Conservation (phyloP, 495 filamentous ascomycete genomes). For the Bryoglossum gracile region DNA sequence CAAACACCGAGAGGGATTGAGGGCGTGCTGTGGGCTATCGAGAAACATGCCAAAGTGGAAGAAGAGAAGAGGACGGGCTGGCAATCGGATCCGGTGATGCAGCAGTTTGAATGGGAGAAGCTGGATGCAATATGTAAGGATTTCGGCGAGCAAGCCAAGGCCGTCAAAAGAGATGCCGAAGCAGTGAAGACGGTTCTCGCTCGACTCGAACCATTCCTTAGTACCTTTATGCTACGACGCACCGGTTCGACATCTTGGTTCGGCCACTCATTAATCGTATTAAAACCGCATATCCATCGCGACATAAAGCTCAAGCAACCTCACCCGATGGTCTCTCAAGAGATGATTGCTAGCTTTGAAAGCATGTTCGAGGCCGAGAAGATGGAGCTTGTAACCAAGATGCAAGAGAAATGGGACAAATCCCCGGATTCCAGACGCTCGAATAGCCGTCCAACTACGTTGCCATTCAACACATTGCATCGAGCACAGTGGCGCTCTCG, state of each 20-base stretch:
- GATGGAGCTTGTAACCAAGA: background rate
- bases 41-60: background rate
- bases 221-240: constrained; percentile 12
- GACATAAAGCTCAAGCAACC: constrained; percentile 4
- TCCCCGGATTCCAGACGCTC: background rate
- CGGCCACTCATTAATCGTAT: constrained; percentile 4
- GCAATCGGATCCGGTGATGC: too few species aligned
- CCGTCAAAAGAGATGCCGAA: background rate
- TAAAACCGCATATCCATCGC: constrained; percentile 8
- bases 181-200: background rate
- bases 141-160: background rate
- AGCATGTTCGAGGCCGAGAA: background rate
- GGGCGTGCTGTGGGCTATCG: constrained; percentile 8
- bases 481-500: background rate
- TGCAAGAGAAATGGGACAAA: constrained; percentile 3
- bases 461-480: background rate
- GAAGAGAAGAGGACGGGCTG: too few species aligned
- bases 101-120: background rate
- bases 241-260: constrained; percentile 7
- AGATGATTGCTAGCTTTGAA: background rate
- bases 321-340: background rate
- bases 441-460: background rate
- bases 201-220: constrained; percentile 4
- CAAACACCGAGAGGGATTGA: constrained; percentile 8
- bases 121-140: constrained; percentile 8